phyloP scores from a whole-genome alignment of 176 grass and related monocot genomes.

The Tuctoria greenei region DNA sequence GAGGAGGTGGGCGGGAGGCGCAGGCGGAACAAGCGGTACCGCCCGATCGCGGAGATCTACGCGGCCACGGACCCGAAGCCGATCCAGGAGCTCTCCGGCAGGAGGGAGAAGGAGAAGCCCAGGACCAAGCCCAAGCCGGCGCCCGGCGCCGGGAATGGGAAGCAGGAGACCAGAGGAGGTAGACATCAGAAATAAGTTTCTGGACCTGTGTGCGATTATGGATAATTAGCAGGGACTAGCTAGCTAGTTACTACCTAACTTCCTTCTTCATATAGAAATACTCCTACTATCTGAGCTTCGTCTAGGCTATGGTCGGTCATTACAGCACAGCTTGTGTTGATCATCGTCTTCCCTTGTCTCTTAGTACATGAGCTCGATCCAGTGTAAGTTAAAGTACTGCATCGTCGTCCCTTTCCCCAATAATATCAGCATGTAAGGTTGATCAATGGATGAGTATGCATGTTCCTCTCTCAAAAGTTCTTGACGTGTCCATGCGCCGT shows the following conservation, averaged over 20 bases:
- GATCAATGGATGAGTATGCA: no score
- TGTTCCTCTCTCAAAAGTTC: no score
- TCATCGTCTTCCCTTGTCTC: neutral
- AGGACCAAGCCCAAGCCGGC: neutral
- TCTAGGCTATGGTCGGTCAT: neutral
- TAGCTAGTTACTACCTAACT: conserved; percentile 9
- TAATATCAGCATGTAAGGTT: neutral
- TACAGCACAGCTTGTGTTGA: neutral
- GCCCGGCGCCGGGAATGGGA: neutral
- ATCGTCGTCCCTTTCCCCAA: neutral
- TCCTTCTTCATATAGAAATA: neutral
- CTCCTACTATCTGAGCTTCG: neutral
- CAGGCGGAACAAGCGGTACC: conserved; percentile 48
- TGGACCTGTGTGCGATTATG: conserved; percentile 40
- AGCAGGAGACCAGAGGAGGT: neutral
- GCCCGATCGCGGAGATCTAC: conserved; percentile 59
- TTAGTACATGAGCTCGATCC: neutral
- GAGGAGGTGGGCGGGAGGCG: conserved; percentile 27
- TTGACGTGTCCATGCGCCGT: no score
- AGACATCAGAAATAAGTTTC: neutral
- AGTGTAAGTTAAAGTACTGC: neutral
- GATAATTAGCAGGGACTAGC: conserved; percentile 35
- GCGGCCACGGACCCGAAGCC: conserved; percentile 22
- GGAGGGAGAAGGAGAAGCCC: neutral
- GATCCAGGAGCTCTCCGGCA: conserved; percentile 10